Evolutionary conservation across 306 rosid species (phyloP).

Genomic region (Acacia melanoxylon): DNA sequence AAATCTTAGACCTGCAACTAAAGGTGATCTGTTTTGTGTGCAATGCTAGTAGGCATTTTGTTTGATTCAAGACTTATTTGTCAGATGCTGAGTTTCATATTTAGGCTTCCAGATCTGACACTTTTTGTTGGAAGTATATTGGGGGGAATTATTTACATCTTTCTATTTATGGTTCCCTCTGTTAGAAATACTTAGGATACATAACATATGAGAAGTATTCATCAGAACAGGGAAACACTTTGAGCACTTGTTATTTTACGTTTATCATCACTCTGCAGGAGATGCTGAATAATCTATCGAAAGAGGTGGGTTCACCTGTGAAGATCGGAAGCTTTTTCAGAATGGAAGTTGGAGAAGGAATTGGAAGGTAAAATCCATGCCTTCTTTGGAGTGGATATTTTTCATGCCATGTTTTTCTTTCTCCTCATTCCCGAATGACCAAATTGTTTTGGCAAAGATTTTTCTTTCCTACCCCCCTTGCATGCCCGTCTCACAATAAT

Average conservation of each 20-base stretch:
- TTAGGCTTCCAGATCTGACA: not conserved
- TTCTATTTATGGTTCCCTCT: slow-evolving; percentile 3
- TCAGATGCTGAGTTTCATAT: slow-evolving; percentile 6
- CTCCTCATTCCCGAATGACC: not conserved
- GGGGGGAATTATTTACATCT: not conserved
- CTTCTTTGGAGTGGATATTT: not conserved
- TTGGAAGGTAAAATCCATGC: slow-evolving; percentile 58
- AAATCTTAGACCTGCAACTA: slow-evolving; percentile 3
- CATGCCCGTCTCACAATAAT: not conserved
- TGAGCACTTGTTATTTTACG: slow-evolving; percentile 19
- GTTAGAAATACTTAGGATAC: not conserved
- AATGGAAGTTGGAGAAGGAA: slow-evolving; percentile 95
- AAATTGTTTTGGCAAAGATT: not conserved
- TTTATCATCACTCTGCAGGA: slow-evolving; percentile 49
- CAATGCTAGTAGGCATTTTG: slow-evolving; percentile 7
- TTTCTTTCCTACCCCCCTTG: not conserved
- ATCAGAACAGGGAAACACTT: not conserved
- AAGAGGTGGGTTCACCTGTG: slow-evolving; percentile 85
- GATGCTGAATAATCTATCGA: slow-evolving; percentile 67
- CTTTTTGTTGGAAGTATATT: not conserved
- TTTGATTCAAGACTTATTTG: not conserved
- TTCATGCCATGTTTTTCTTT: not conserved
- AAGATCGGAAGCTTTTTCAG: slow-evolving; percentile 78
- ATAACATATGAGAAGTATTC: slow-evolving; percentile 19
- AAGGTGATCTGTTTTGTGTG: not conserved